phyloP scores from a whole-genome alignment of 2,329 filamentous ascomycete species.

The Epichloe typhina region DNA sequence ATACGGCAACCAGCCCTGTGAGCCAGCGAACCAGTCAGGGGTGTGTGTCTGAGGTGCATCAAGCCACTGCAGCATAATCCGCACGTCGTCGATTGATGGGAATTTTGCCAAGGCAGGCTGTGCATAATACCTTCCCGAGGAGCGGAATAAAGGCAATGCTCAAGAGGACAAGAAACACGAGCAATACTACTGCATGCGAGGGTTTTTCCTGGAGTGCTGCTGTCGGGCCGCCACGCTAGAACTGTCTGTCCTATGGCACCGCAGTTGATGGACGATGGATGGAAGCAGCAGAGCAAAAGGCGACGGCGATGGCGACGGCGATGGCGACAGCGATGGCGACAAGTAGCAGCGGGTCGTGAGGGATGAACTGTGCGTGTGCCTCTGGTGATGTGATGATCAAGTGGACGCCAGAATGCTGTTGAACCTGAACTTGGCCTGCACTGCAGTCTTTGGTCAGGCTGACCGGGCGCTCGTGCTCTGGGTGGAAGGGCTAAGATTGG shows the following conservation, averaged over 20 bases:
- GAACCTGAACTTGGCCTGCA: background rate
- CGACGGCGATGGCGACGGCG: background rate
- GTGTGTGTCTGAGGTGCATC: slow-evolving; percentile 12
- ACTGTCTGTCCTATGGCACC: background rate
- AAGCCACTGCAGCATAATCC: slow-evolving; percentile 7
- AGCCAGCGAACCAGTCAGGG: slow-evolving; percentile 12
- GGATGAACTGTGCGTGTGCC: background rate
- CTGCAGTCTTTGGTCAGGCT: background rate
- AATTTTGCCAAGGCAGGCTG: background rate
- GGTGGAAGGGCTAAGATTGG: background rate
- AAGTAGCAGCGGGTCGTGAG: background rate
- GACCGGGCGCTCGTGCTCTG: background rate
- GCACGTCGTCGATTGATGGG: slow-evolving; percentile 10
- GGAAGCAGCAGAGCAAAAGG: background rate
- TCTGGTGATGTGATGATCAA: background rate
- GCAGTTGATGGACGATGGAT: background rate
- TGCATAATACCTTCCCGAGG: background rate
- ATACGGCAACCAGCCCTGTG: slow-evolving; percentile 6
- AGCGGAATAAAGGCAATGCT: background rate
- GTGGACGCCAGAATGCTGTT: background rate
- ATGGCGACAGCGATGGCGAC: background rate
- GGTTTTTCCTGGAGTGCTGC: background rate
- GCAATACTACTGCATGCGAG: background rate
- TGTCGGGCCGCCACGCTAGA: slow-evolving; percentile 3
- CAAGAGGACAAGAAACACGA: background rate